These are phyloP conservation scores for Xylona heveae DNA, from an alignment of 495 filamentous ascomycete genomes.

Conservation along the genomic window DNA sequence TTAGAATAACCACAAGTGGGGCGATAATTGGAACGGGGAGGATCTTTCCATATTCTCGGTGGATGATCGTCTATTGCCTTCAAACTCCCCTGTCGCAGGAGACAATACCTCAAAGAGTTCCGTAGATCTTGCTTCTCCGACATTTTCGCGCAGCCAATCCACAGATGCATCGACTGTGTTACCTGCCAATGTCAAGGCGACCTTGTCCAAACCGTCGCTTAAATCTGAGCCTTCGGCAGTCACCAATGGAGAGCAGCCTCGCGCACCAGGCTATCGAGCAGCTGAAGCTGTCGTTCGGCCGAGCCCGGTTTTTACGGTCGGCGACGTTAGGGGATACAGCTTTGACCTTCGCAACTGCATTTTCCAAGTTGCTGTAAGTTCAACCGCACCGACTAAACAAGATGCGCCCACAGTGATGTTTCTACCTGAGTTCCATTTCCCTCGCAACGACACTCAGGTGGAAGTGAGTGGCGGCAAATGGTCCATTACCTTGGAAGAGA, in stretches of 20 bases:
- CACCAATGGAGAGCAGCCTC: constrained; percentile 28
- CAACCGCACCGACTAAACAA: constrained; percentile 25
- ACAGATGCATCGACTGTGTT: constrained; percentile 23
- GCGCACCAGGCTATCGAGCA: constrained; percentile 54
- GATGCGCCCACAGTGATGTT: constrained; percentile 64
- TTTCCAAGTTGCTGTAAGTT: constrained; percentile 47
- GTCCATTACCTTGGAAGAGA: constrained; percentile 54
- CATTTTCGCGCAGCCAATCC: constrained; percentile 31
- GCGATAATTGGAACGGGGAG: constrained; percentile 95
- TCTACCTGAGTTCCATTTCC: constrained; percentile 87
- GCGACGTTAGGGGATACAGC: constrained; percentile 39
- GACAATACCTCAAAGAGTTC: constrained; percentile 14
- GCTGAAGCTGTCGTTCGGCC: constrained; percentile 85
- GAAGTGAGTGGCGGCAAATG: constrained; percentile 73
- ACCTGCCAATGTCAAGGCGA: constrained; percentile 50
- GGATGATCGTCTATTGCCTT: constrained; percentile 54
- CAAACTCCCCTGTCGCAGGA: constrained; percentile 17
- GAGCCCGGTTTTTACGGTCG: constrained; percentile 53
- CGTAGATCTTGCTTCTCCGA: constrained; percentile 29
- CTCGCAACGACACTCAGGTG: constrained; percentile 41
- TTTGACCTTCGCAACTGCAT: constrained; percentile 61
- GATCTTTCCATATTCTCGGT: constrained; percentile 76
- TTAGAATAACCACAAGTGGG: constrained; percentile 71
- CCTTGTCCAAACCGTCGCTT: constrained; percentile 50
- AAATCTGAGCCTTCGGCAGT: constrained; percentile 28